phyloP scores from a whole-genome alignment of 2,329 filamentous ascomycete species.

The Dactylellina sp. region DNA sequence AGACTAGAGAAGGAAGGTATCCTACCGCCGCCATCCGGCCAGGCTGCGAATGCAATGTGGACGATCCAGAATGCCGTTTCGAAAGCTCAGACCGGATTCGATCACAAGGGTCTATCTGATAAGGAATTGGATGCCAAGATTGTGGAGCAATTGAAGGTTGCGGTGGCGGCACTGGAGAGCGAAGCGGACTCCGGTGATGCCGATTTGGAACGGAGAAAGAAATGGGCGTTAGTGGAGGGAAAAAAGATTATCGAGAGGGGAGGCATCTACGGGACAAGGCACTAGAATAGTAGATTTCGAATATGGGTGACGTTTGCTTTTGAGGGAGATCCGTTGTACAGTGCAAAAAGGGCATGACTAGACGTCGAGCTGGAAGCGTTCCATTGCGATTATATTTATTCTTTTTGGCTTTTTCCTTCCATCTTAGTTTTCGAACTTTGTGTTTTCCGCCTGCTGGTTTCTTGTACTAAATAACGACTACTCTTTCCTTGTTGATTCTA shows the following conservation, averaged over 20 bases:
- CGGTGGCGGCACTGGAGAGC: slow-evolving; percentile 36
- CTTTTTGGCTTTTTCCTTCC: slow-evolving; percentile 3
- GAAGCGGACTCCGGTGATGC: slow-evolving; percentile 50
- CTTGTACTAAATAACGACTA: slow-evolving; percentile 55
- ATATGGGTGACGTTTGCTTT: not conserved
- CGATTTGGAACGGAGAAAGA: slow-evolving; percentile 51
- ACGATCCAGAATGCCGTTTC: slow-evolving; percentile 48
- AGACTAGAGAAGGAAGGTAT: slow-evolving; percentile 96
- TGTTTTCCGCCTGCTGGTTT: slow-evolving; percentile 25
- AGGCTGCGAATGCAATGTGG: slow-evolving; percentile 53
- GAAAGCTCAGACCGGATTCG: slow-evolving; percentile 32
- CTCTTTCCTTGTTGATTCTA: slow-evolving; percentile 19
- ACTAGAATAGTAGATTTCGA: slow-evolving; percentile 22
- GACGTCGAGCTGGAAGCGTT: slow-evolving; percentile 40
- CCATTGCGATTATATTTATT: slow-evolving; percentile 23
- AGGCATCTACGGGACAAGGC: slow-evolving; percentile 40
- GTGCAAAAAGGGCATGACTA: slow-evolving; percentile 38
- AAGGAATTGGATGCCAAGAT: slow-evolving; percentile 52
- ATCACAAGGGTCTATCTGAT: slow-evolving; percentile 43
- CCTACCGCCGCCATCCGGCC: slow-evolving; percentile 70
- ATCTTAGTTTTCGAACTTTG: slow-evolving; percentile 21
- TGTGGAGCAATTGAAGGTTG: slow-evolving; percentile 48
- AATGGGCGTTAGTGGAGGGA: slow-evolving; percentile 47
- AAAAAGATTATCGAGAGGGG: slow-evolving; percentile 53
- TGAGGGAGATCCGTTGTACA: slow-evolving; percentile 33